Evolutionary conservation across 1,284 basidiomycete genomes (phyloP), one percentile per base, ranked within the genome.

Genomic region (Rhodotorula glutinis): DNA sequence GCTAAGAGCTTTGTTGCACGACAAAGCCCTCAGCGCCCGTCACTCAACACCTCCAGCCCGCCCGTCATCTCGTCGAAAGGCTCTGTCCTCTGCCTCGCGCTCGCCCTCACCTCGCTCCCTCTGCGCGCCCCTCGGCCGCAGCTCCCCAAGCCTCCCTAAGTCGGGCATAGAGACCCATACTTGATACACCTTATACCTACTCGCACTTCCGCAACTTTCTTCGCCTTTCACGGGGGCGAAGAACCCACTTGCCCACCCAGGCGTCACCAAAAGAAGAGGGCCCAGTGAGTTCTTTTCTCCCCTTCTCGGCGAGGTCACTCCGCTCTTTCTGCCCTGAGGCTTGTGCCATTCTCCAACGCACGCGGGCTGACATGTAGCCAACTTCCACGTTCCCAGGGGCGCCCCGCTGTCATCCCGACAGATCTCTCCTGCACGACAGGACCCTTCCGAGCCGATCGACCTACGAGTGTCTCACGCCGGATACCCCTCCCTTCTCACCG

Each of bases 141-240:
- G 30, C 44, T 63, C 23, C 57, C 62, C n/a, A 53, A 54, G 51
- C 62, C 63, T 4, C 58, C 63, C 49, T 60, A 65, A 57, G 41
- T 5, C 21, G 29, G 25, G 30, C 44, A 16, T 2, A 25, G 11
- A 7, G 27, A 16, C 7, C 14, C 29, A 27, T 7, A 33, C 30
- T 52, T 17, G 17, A 33, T 16, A 44, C 53, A n/a, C n/a, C n/a
- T n/a, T n/a, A n/a, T n/a, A n/a, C 40, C 47, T 40, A 40, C 57
- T 8, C 30, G 9, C 25, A 16, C 23, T 21, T 25, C 70, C 70
- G 63, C 65, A 69, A 69, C 29, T 58, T 59, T 66, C 49, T 65
- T 53, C 63, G 60, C 58, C 67, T 38, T 38, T 30, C 47, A 23
- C 54, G 67, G 67, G 70, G 70, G 53, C 59, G 67, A 62, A 62